A percentile compares a stretch with the other conserved stretches of the same genome.
phyloP scores from a whole-genome alignment of 768 basidiomycete genomes.

The Glaciozyma martinii region DNA sequence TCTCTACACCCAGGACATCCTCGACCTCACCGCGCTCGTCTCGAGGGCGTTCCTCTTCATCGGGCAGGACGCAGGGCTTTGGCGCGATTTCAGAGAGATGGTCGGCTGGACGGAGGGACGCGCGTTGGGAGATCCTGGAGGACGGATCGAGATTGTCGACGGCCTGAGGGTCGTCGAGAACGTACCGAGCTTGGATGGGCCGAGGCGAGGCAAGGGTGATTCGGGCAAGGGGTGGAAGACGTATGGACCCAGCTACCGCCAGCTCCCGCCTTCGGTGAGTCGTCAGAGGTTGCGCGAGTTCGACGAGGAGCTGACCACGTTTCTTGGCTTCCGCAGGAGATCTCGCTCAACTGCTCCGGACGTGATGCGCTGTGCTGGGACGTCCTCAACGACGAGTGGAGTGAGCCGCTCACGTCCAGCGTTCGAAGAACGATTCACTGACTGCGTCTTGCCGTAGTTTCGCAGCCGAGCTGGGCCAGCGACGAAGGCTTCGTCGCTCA shows the following conservation, averaged over 20 bases:
- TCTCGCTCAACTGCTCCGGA: constrained; percentile 80
- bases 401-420: not conserved
- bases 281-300: not conserved
- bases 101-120: constrained; percentile 62
- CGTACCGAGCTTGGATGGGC: constrained; percentile 60
- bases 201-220: constrained; percentile 43
- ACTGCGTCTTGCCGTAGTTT: constrained; percentile 46
- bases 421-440: not conserved
- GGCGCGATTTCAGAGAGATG: constrained; percentile 69
- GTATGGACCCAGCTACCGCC: constrained; percentile 88
- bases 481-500: constrained; percentile 89
- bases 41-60: constrained; percentile 72
- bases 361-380: constrained; percentile 90
- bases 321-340: constrained; percentile 54
- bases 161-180: constrained; percentile 57
- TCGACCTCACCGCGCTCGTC: constrained; percentile 72
- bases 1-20: constrained; percentile 80
- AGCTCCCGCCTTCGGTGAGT: constrained; percentile 76
- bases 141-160: constrained; percentile 47
- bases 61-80: constrained; percentile 55
- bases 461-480: constrained; percentile 95
- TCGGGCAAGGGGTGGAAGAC: constrained; percentile 46
- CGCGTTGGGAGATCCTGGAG: constrained; percentile 50
- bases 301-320: not conserved
- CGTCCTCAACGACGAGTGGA: constrained; percentile 91